A percentile compares a stretch with the other conserved stretches of the same genome.
These are phyloP conservation scores for Pleurotus citrinopileatus DNA, from an alignment of 768 basidiomycete genomes.

Conservation along the genomic window DNA sequence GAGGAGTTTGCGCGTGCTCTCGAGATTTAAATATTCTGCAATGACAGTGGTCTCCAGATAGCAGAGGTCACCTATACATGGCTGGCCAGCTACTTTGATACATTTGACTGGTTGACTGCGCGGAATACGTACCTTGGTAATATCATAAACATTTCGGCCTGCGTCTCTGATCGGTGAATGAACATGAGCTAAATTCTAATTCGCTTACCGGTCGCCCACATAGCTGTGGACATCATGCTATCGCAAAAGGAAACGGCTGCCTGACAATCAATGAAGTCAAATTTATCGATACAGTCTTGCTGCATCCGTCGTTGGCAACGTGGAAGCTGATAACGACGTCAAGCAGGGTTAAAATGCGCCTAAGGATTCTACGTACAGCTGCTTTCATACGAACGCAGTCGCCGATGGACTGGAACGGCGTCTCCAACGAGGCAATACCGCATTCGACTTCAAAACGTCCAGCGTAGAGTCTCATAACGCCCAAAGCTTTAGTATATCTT, in stretches of 20 bases:
- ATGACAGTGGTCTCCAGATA: constrained; percentile 39
- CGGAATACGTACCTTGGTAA: constrained; percentile 50
- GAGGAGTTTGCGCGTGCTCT: constrained; percentile 45
- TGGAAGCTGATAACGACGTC: constrained; percentile 44
- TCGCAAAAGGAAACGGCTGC: constrained; percentile 69
- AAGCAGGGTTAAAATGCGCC: not conserved
- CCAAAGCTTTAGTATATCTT: not conserved
- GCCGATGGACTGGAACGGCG: constrained; percentile 52
- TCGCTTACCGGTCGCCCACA: constrained; percentile 42
- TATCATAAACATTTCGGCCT: constrained; percentile 54
- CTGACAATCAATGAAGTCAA: constrained; percentile 66
- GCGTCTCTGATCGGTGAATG: not conserved
- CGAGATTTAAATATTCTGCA: constrained; percentile 52
- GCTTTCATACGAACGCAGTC: constrained; percentile 61
- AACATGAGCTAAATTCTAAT: not conserved
- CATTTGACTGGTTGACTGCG: not conserved
- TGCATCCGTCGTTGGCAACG: constrained; percentile 60
- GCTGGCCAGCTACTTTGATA: constrained; percentile 29
- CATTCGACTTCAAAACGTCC: constrained; percentile 61
- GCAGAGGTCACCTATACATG: constrained; percentile 32
- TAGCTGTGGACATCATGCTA: constrained; percentile 41
- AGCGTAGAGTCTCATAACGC: constrained; percentile 33
- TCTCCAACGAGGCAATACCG: constrained; percentile 49
- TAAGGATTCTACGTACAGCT: constrained; percentile 16
- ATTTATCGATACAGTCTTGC: constrained; percentile 59